These are phyloP conservation scores for Cryptococcus floricola DNA, from an alignment of 1,284 basidiomycete genomes.

Conservation along the genomic window DNA sequence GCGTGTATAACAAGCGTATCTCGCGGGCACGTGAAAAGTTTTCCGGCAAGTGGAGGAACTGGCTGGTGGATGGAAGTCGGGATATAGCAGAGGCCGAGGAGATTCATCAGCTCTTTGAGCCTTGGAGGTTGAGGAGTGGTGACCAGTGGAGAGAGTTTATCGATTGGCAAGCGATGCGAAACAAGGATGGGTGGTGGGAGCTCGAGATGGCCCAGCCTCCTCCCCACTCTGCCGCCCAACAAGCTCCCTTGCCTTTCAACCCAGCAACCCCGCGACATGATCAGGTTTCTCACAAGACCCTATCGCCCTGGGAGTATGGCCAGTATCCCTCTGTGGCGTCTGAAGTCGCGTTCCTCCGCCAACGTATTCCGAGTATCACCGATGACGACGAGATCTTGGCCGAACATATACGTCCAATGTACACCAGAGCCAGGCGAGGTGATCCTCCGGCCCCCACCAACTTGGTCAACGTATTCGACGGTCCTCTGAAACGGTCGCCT, in stretches of 20 bases:
- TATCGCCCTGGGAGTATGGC: constrained; percentile 31
- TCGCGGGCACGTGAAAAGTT: constrained; percentile 44
- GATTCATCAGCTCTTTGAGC: constrained; percentile 25
- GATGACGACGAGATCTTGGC: constrained; percentile 24
- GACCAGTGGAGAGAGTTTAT: constrained; percentile 13
- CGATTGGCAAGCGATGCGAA: constrained; percentile 38
- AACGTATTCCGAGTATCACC: constrained; percentile 3
- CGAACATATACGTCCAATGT: constrained; percentile 29
- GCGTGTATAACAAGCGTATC: constrained; percentile 39
- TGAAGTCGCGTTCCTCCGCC: constrained; percentile 17
- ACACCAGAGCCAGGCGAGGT: background rate
- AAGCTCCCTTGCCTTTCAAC: constrained; percentile 20
- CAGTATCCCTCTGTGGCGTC: constrained; percentile 30
- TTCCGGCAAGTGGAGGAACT: constrained; percentile 45
- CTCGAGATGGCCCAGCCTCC: constrained; percentile 17
- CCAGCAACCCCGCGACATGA: constrained; percentile 16
- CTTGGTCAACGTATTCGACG: constrained; percentile 36
- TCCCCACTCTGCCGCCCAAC: constrained; percentile 11
- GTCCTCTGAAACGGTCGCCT: constrained; percentile 9
- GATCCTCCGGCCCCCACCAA: constrained; percentile 5
- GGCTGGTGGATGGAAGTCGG: constrained; percentile 38
- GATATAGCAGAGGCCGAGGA: constrained; percentile 48
- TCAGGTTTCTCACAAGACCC: constrained; percentile 20
- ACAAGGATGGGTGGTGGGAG: constrained; percentile 37
- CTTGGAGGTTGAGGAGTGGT: constrained; percentile 6